These are phyloP conservation scores for Pseudisothecium myosuroides DNA, from an alignment of 225 moss, liverwort and hornwort genomes.

Conservation along the genomic window DNA sequence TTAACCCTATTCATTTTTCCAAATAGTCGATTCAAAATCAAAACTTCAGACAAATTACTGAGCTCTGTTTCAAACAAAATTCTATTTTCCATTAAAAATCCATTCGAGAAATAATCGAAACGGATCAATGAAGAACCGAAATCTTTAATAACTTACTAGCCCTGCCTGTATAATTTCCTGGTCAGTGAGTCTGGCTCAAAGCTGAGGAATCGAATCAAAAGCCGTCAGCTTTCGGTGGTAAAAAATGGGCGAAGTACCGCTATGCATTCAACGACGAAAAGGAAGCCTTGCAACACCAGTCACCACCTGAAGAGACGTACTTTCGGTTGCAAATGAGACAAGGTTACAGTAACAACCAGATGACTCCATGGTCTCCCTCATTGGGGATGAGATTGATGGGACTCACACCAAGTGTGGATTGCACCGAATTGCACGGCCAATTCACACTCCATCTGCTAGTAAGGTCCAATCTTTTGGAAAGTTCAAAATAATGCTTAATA, in stretches of 20 bases:
- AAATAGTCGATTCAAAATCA: not conserved
- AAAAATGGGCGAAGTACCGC: not conserved
- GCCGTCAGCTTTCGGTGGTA: not conserved
- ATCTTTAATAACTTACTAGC: not conserved
- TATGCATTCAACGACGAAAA: not conserved
- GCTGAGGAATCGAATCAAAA: not conserved
- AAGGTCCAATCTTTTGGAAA: too few species aligned
- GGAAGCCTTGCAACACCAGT: not conserved
- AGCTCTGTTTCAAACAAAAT: too few species aligned
- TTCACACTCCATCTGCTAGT: too few species aligned
- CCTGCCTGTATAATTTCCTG: not conserved
- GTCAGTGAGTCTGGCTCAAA: not conserved
- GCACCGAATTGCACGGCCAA: not conserved
- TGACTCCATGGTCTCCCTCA: not conserved
- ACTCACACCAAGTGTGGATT: not conserved
- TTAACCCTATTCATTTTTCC: too few species aligned
- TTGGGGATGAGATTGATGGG: not conserved
- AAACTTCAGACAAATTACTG: not conserved
- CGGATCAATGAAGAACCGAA: not conserved
- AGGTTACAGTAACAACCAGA: not conserved
- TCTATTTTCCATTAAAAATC: too few species aligned
- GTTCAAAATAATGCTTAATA: not conserved
- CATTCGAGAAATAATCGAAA: not conserved
- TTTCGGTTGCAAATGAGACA: conserved; percentile 17
- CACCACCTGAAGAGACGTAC: not conserved